Percentiles rank a stretch among this genome's conserved stretches.
Conservation (phyloP, 2,329 filamentous ascomycete species). For the Byssothecium circinans region DNA sequence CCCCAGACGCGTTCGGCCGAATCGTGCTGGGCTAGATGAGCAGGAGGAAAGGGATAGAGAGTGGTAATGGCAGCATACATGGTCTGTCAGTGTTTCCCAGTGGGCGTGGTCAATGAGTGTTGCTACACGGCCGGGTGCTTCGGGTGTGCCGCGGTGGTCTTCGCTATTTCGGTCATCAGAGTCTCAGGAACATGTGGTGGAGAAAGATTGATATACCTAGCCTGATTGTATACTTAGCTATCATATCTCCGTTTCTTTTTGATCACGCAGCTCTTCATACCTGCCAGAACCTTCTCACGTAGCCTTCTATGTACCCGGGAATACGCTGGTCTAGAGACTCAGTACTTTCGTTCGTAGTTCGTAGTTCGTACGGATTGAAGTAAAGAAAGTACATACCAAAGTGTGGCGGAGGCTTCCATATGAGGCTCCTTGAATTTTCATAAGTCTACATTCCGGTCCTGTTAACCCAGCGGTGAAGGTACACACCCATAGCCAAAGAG, state of each 20-base stretch:
- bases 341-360: too few species aligned
- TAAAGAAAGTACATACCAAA: slow-evolving; percentile 77
- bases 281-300: slow-evolving; percentile 97
- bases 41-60: background rate
- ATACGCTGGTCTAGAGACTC: slow-evolving; percentile 69
- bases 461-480: background rate
- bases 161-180: slow-evolving; percentile 60
- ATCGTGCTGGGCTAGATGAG: slow-evolving; percentile 37
- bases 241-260: background rate
- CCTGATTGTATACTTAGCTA: slow-evolving; percentile 30
- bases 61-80: slow-evolving; percentile 46
- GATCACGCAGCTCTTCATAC: slow-evolving; percentile 54
- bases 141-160: slow-evolving; percentile 90
- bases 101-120: slow-evolving; percentile 84
- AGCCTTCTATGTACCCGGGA: slow-evolving; percentile 88
- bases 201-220: slow-evolving; percentile 30
- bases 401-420: slow-evolving; percentile 97
- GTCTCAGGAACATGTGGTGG: background rate
- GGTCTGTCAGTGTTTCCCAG: slow-evolving; percentile 74
- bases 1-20: slow-evolving; percentile 76
- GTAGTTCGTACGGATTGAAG: too few species aligned
- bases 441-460: background rate
- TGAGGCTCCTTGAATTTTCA: slow-evolving; percentile 69
- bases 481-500: slow-evolving; percentile 92
- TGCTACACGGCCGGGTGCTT: slow-evolving; percentile 84